Evolutionary conservation across 805 yeast species (phyloP).

Genomic region (Henningerozyma blattae): DNA sequence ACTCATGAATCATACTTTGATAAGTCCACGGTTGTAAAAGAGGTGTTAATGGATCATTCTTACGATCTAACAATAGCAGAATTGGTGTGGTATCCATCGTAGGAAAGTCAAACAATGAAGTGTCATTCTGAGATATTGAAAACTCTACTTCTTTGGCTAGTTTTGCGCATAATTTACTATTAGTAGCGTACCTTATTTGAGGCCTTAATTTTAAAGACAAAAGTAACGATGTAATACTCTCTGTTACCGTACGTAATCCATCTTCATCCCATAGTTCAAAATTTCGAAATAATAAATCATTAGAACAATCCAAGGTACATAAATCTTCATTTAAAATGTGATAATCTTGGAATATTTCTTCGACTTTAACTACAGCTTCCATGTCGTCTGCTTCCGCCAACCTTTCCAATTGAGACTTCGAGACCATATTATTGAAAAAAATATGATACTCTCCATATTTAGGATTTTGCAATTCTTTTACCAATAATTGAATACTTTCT

Average conservation of each 20-base stretch:
- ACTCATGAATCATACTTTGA: slow-evolving; percentile 94
- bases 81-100: slow-evolving; percentile 57
- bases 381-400: slow-evolving; percentile 84
- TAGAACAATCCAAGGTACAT: slow-evolving; percentile 33
- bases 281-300: slow-evolving; percentile 12
- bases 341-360: slow-evolving; percentile 81
- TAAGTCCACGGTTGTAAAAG: slow-evolving; percentile 93
- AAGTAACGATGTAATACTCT: slow-evolving; percentile 18
- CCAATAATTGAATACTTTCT: slow-evolving; percentile 45
- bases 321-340: slow-evolving; percentile 60
- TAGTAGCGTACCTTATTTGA: slow-evolving; percentile 62
- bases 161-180: slow-evolving; percentile 50
- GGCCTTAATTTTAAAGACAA: slow-evolving; percentile 71
- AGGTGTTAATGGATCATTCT: slow-evolving; percentile 89
- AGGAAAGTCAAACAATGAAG: slow-evolving; percentile 55
- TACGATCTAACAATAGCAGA: slow-evolving; percentile 67
- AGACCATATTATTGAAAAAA: slow-evolving; percentile 63
- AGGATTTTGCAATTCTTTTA: slow-evolving; percentile 63
- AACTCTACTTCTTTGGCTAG: slow-evolving; percentile 56
- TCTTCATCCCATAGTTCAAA: slow-evolving; percentile 20
- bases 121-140: slow-evolving; percentile 43
- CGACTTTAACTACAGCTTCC: slow-evolving; percentile 64
- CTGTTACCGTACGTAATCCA: slow-evolving; percentile 14
- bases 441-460: slow-evolving; percentile 69
- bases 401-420: slow-evolving; percentile 70